Evolutionary conservation across 495 filamentous ascomycete genomes (phyloP).

Genomic region (Paragyromitra xinjiangensis): DNA sequence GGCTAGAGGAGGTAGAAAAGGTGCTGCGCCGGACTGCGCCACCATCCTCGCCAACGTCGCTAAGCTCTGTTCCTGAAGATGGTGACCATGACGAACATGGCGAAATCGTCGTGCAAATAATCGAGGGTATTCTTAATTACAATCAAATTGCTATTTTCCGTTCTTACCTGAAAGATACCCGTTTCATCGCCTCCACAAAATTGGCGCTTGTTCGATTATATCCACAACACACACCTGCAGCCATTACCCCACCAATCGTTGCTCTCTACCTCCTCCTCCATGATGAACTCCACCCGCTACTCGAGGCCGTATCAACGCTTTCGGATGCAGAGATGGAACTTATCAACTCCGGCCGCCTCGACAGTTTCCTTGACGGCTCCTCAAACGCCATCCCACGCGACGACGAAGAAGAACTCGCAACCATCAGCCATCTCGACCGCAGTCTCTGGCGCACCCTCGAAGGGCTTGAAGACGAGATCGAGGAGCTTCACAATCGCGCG

Average conservation of each 20-base stretch:
- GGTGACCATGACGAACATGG: constrained; percentile 54
- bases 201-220: constrained; percentile 52
- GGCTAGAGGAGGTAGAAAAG: constrained; percentile 57
- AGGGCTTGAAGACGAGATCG: constrained; percentile 92
- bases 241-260: constrained; percentile 60
- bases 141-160: constrained; percentile 51
- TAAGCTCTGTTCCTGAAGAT: constrained; percentile 32
- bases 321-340: constrained; percentile 94
- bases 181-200: constrained; percentile 42
- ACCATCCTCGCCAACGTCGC: constrained; percentile 43
- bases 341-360: constrained; percentile 91
- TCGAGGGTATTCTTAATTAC: constrained; percentile 55
- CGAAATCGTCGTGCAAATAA: constrained; percentile 56
- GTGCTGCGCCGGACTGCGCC: constrained; percentile 50
- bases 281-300: constrained; percentile 79
- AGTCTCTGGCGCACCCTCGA: constrained; percentile 96
- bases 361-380: constrained; percentile 76
- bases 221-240: constrained; percentile 50
- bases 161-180: constrained; percentile 45
- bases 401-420: constrained; percentile 91
- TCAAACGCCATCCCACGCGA: constrained; percentile 78
- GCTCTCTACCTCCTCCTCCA: constrained; percentile 90
- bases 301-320: constrained; percentile 87
- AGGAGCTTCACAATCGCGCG: constrained; percentile 84
- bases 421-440: constrained; percentile 87